Evolutionary conservation across 2,329 filamentous ascomycete species (phyloP).

Genomic region (Cytospora mali): DNA sequence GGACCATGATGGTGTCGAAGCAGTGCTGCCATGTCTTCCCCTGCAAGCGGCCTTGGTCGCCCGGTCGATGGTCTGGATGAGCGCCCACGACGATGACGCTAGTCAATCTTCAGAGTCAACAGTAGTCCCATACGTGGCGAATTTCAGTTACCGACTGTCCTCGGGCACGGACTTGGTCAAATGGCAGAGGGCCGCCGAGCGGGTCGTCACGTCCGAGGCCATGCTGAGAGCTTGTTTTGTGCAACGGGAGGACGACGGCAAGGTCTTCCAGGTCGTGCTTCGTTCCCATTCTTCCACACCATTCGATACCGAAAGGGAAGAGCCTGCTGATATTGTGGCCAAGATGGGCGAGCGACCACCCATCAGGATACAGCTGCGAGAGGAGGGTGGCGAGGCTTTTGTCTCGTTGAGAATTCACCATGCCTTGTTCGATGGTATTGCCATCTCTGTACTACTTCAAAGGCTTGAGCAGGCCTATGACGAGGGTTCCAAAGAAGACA

Average conservation of each 20-base stretch:
- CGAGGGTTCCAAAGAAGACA: background rate
- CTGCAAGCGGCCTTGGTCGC: conserved; percentile 37
- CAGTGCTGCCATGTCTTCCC: conserved; percentile 30
- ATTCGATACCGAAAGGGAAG: conserved; percentile 21
- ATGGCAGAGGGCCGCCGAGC: conserved; percentile 28
- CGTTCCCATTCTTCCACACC: conserved; percentile 13
- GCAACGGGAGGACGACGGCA: conserved; percentile 29
- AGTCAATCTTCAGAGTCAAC: background rate
- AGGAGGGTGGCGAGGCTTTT: conserved; percentile 14
- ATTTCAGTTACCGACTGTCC: conserved; percentile 30
- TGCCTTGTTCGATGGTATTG: conserved; percentile 32
- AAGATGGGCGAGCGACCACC: conserved; percentile 25
- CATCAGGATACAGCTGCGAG: conserved; percentile 17
- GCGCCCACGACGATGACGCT: conserved; percentile 5
- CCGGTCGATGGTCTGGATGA: conserved; percentile 35
- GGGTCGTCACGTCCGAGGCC: conserved; percentile 28
- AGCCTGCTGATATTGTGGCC: conserved; percentile 14
- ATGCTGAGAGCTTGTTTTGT: conserved; percentile 31
- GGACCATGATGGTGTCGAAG: conserved; percentile 14
- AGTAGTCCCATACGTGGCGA: conserved; percentile 30
- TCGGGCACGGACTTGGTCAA: conserved; percentile 23
- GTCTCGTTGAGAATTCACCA: conserved; percentile 32
- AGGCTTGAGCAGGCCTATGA: conserved; percentile 29
- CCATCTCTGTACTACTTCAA: conserved; percentile 26
- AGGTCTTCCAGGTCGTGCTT: conserved; percentile 32